Percentiles rank a stretch among this genome's conserved stretches.
phyloP scores from a whole-genome alignment of 2,329 filamentous ascomycete species.

The Aureobasidium leucospermi region DNA sequence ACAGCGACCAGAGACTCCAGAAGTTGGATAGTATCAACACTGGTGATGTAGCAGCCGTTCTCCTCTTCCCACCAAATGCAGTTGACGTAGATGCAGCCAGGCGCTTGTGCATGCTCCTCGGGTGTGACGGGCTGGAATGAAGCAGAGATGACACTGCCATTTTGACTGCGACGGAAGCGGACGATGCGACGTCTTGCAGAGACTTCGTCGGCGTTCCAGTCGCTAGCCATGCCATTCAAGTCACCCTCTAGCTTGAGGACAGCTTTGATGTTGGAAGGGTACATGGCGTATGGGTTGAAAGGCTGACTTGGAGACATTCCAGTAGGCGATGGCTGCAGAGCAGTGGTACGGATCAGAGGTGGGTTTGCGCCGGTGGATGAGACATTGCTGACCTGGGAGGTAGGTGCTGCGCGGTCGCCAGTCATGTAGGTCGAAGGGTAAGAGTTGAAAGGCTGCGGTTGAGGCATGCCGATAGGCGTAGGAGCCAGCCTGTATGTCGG shows the following conservation, averaged over 20 bases:
- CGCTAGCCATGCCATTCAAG: constrained; percentile 71
- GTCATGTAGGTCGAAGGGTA: constrained; percentile 38
- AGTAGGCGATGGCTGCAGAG: constrained; percentile 46
- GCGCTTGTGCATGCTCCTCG: constrained; percentile 59
- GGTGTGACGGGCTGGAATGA: constrained; percentile 72
- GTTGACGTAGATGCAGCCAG: constrained; percentile 87
- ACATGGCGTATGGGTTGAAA: constrained; percentile 75
- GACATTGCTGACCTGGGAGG: constrained; percentile 32
- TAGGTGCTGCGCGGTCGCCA: constrained; percentile 33
- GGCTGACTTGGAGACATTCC: constrained; percentile 37
- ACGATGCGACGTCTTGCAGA: constrained; percentile 75
- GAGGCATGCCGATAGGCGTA: constrained; percentile 13
- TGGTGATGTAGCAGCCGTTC: constrained; percentile 85
- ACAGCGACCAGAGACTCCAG: constrained; percentile 82
- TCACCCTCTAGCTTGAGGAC: constrained; percentile 79
- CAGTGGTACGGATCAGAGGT: constrained; percentile 60
- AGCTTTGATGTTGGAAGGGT: constrained; percentile 65
- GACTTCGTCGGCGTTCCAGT: constrained; percentile 78
- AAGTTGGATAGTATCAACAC: constrained; percentile 93
- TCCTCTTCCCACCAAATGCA: constrained; percentile 97
- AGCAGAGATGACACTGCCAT: constrained; percentile 71
- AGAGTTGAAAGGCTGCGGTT: constrained; percentile 21
- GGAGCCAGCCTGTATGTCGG: constrained; percentile 14
- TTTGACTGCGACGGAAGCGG: constrained; percentile 76
- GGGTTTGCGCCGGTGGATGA: constrained; percentile 43